phyloP scores from a whole-genome alignment of 768 basidiomycete genomes.

The Podaxis mareebaensis region DNA sequence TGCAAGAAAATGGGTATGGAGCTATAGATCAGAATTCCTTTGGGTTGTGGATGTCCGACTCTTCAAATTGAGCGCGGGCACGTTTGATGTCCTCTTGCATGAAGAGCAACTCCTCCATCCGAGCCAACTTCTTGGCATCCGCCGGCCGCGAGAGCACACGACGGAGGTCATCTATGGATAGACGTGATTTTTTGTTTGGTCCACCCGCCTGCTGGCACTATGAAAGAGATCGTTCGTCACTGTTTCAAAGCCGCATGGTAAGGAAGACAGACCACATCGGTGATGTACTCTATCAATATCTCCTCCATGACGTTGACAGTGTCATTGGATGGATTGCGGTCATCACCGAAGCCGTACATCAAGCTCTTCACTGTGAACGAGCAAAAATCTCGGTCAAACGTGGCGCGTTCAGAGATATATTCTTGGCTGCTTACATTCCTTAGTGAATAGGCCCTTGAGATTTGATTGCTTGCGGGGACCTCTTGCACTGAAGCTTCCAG shows the following conservation, averaged over 20 bases:
- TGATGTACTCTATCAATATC: constrained; percentile 87
- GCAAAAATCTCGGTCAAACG: constrained; percentile 17
- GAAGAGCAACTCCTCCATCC: constrained; percentile 89
- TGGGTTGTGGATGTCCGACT: constrained; percentile 42
- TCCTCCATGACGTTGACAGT: constrained; percentile 93
- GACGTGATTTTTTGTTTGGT: constrained; percentile 66
- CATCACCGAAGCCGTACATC: constrained; percentile 95
- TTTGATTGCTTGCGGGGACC: constrained; percentile 64
- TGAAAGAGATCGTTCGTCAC: constrained; percentile 15
- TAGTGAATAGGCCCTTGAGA: constrained; percentile 74
- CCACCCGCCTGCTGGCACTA: constrained; percentile 78
- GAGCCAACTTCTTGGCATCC: constrained; percentile 90
- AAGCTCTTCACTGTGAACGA: constrained; percentile 65
- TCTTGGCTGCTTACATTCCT: constrained; percentile 61
- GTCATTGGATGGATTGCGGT: constrained; percentile 83
- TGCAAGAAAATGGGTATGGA: background rate
- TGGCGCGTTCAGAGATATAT: background rate
- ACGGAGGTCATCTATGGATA: constrained; percentile 85
- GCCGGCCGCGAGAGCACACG: constrained; percentile 78
- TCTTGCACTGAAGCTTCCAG: constrained; percentile 43
- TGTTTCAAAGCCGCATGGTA: constrained; percentile 12
- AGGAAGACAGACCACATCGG: constrained; percentile 71
- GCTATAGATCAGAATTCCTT: constrained; percentile 40
- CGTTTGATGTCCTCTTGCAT: constrained; percentile 95
- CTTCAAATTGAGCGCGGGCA: constrained; percentile 76